These are phyloP conservation scores for Leucaena leucocephala DNA, from an alignment of 306 rosid species.

Conservation along the genomic window DNA sequence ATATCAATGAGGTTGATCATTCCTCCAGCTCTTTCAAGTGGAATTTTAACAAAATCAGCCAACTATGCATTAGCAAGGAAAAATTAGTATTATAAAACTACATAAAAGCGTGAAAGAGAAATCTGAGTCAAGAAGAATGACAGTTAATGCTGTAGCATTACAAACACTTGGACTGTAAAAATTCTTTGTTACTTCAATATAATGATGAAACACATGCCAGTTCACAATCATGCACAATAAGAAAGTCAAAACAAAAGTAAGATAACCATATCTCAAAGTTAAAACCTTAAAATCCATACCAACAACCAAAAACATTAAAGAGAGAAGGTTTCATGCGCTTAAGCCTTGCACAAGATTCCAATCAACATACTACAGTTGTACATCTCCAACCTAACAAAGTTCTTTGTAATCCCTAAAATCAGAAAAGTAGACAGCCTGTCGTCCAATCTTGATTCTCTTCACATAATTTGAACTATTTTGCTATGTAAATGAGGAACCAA, in stretches of 20 bases:
- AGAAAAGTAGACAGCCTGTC: slow-evolving; percentile 15
- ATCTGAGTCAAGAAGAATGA: slow-evolving; percentile 6
- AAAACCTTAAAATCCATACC: neutral
- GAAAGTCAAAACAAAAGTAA: slow-evolving; percentile 4
- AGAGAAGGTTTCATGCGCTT: slow-evolving; percentile 3
- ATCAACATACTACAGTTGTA: slow-evolving; percentile 20
- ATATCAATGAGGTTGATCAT: slow-evolving; percentile 88
- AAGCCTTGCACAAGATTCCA: slow-evolving; percentile 24
- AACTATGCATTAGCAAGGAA: slow-evolving; percentile 54
- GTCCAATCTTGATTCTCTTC: slow-evolving; percentile 11
- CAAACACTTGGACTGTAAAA: neutral
- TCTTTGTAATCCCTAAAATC: neutral
- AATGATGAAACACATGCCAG: slow-evolving; percentile 18
- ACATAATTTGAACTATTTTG: slow-evolving; percentile 13
- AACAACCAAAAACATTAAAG: slow-evolving; percentile 4
- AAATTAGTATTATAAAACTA: slow-evolving; percentile 34
- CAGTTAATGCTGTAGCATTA: slow-evolving; percentile 27
- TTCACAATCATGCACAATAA: slow-evolving; percentile 9
- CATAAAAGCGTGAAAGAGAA: slow-evolving; percentile 26
- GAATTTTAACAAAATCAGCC: slow-evolving; percentile 91
- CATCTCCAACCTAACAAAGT: slow-evolving; percentile 4
- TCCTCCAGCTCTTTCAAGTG: slow-evolving; percentile 92
- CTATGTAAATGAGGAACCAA: neutral
- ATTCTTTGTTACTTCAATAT: slow-evolving; percentile 8
- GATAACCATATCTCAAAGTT: slow-evolving; percentile 19